Evolutionary conservation across 495 filamentous ascomycete species (phyloP).

Genomic region (Neurospora cerealis): DNA sequence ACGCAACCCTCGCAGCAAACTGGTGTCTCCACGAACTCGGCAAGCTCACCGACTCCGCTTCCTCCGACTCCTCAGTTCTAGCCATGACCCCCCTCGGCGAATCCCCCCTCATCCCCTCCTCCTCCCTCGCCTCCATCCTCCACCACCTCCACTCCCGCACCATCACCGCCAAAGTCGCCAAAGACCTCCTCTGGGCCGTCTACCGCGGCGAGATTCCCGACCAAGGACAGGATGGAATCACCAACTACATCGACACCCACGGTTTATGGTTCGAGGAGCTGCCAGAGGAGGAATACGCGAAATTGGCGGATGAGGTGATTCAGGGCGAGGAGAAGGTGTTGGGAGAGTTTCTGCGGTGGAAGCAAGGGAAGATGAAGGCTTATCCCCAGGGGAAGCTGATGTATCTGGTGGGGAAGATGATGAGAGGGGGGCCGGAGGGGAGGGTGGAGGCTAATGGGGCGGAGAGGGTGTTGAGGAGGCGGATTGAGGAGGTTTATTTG

Average conservation of each 20-base stretch:
- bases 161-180: constrained; percentile 71
- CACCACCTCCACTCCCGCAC: constrained; percentile 48
- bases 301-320: constrained; percentile 41
- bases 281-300: constrained; percentile 46
- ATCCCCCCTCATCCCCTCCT: constrained; percentile 41
- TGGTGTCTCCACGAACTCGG: constrained; percentile 88
- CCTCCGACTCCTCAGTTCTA: constrained; percentile 9
- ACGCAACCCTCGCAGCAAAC: constrained; percentile 41
- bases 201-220: constrained; percentile 32
- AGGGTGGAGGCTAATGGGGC: constrained; percentile 68
- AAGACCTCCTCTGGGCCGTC: constrained; percentile 55
- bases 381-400: constrained; percentile 62
- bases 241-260: constrained; percentile 53
- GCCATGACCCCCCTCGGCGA: constrained; percentile 31
- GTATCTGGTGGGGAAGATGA: constrained; percentile 89
- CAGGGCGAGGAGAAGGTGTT: constrained; percentile 50
- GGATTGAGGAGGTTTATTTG: constrained; percentile 12
- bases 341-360: constrained; percentile 56
- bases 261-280: constrained; percentile 58
- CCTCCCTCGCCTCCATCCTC: constrained; percentile 57
- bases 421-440: constrained; percentile 63
- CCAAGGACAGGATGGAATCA: constrained; percentile 27
- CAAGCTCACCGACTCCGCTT: constrained; percentile 43
- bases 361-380: constrained; percentile 27
- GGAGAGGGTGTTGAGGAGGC: constrained; percentile 48